These are phyloP conservation scores for Noccaea bulbosa DNA, from an alignment of 345 rosid genomes.

Conservation along the genomic window DNA sequence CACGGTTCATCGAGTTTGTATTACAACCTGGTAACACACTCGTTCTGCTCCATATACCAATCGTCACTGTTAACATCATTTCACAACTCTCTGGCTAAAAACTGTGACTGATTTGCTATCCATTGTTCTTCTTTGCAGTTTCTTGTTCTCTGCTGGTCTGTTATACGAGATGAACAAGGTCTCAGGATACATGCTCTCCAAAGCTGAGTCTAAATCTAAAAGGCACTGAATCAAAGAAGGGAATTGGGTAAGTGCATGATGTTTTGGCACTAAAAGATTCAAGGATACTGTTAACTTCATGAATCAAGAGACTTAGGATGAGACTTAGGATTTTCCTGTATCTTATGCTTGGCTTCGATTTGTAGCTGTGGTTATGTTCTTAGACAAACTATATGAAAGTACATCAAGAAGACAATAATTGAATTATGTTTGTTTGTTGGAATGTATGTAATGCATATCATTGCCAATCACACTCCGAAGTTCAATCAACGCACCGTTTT, in stretches of 20 bases:
- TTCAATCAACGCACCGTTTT: neutral
- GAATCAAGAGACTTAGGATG: neutral
- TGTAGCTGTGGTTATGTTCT: neutral
- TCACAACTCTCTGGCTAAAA: neutral
- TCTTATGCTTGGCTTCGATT: neutral
- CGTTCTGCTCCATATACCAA: neutral
- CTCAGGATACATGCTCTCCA: conserved; percentile 53
- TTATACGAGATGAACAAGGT: conserved; percentile 79
- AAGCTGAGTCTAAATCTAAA: conserved; percentile 61
- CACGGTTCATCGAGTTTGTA: conserved; percentile 81
- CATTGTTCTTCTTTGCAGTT: conserved; percentile 51
- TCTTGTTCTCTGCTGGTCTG: conserved; percentile 74
- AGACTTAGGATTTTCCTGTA: no score
- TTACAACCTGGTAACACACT: conserved; percentile 74
- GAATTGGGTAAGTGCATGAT: neutral
- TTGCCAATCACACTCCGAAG: no score
- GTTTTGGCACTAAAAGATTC: neutral
- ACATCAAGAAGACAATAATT: neutral
- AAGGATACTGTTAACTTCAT: neutral
- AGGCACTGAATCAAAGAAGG: conserved; percentile 46
- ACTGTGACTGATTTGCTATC: neutral
- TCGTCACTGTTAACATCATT: neutral
- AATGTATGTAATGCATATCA: neutral
- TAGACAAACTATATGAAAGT: conserved; percentile 3
- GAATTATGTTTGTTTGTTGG: neutral